Evolutionary conservation across 495 filamentous ascomycete genomes (phyloP).

Genomic region (Neurospora sublineolata): DNA sequence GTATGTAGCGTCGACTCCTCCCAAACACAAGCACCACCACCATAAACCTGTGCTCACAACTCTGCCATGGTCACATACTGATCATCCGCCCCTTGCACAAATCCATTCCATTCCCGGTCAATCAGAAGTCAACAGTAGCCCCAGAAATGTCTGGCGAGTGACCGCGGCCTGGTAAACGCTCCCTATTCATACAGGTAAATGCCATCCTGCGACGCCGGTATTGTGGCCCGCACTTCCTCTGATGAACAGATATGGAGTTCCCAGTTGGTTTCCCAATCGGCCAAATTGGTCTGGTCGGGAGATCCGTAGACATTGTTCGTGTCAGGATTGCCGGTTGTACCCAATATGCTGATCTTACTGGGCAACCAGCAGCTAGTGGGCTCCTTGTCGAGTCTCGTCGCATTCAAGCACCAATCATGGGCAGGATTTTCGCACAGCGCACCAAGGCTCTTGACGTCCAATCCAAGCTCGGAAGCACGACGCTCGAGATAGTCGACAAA

Average conservation of each 20-base stretch:
- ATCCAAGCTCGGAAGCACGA: not conserved
- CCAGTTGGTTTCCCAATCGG: not conserved
- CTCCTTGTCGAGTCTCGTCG: not conserved
- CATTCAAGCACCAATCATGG: not conserved
- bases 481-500: not conserved
- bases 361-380: not conserved
- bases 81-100: too few species aligned
- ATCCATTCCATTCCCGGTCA: too few species aligned
- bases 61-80: too few species aligned
- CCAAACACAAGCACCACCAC: too few species aligned
- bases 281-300: not conserved
- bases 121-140: too few species aligned
- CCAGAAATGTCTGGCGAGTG: too few species aligned
- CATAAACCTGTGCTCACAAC: too few species aligned
- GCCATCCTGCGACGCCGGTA: not conserved
- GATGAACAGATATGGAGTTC: not conserved
- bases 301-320: not conserved
- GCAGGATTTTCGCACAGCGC: fast-evolving
- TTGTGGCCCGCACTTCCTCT: not conserved
- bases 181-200: too few species aligned
- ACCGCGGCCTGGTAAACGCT: too few species aligned
- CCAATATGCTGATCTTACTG: not conserved
- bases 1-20: too few species aligned
- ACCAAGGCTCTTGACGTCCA: not conserved
- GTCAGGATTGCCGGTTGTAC: fast-evolving